phyloP scores from a whole-genome alignment of 1,284 basidiomycete species.

The Ceratobasidium sp. region DNA sequence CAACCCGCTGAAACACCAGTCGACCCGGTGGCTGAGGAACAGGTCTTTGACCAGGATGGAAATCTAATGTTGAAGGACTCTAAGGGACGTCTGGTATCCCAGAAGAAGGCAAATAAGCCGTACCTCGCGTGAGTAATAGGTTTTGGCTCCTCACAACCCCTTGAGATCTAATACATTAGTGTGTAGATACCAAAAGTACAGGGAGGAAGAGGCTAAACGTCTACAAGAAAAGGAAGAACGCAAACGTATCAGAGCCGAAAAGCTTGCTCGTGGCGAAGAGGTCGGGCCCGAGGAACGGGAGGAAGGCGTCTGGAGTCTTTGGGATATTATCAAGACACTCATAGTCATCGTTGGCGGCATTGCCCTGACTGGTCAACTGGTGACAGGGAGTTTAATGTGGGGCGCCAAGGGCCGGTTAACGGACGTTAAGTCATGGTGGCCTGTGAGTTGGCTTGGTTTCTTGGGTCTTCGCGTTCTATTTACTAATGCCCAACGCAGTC shows the following conservation, averaged over 20 bases:
- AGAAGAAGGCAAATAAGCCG: conserved; percentile 82
- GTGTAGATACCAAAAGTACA: conserved; percentile 76
- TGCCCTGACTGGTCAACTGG: conserved; percentile 78
- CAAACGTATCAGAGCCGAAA: conserved; percentile 77
- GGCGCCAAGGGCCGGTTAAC: conserved; percentile 76
- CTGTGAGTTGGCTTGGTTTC: conserved; percentile 61
- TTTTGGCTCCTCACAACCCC: background rate
- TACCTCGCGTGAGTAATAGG: conserved; percentile 76
- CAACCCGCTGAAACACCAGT: conserved; percentile 26
- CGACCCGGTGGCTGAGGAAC: conserved; percentile 23
- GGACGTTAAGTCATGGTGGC: conserved; percentile 70
- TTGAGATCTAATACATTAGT: conserved; percentile 47
- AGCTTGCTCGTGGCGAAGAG: conserved; percentile 77
- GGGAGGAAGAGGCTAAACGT: conserved; percentile 69
- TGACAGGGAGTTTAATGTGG: conserved; percentile 85
- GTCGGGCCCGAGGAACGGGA: conserved; percentile 79
- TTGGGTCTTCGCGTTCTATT: conserved; percentile 48
- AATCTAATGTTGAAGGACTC: conserved; percentile 50
- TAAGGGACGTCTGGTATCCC: conserved; percentile 73
- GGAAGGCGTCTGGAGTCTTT: conserved; percentile 65
- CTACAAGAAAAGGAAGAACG: conserved; percentile 77
- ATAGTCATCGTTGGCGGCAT: conserved; percentile 68
- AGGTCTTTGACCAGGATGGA: conserved; percentile 42
- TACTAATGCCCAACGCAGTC: conserved; percentile 58
- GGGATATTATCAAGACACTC: conserved; percentile 76